Evolutionary conservation across 1,284 basidiomycete genomes (phyloP).

Genomic region (Ustilago bromivora): DNA sequence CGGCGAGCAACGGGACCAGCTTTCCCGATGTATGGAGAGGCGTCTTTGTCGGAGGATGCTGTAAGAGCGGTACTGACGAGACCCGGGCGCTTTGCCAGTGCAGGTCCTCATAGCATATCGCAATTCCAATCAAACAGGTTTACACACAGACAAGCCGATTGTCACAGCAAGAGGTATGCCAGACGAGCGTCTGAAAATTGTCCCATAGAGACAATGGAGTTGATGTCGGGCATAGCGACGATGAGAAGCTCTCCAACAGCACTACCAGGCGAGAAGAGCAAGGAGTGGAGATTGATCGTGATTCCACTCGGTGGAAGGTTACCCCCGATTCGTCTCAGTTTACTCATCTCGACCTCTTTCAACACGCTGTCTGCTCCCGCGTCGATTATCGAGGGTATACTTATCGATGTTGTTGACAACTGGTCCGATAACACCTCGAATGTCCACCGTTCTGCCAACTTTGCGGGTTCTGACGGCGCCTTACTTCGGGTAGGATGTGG

Average conservation of each 20-base stretch:
- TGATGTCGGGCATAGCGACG: not conserved
- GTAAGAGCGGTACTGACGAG: slow-evolving; percentile 57
- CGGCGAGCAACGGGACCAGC: not conserved
- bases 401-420: not conserved
- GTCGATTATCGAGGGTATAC: not conserved
- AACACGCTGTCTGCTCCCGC: not conserved
- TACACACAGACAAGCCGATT: not conserved
- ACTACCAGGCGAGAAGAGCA: no score
- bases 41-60: slow-evolving; percentile 59
- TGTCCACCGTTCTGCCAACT: not conserved
- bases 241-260: not conserved
- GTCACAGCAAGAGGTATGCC: no score
- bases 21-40: slow-evolving; percentile 46
- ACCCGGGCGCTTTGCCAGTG: slow-evolving; percentile 47
- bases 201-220: not conserved
- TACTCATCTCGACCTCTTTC: not conserved
- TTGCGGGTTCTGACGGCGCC: not conserved
- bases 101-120: slow-evolving; percentile 14
- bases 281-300: no score
- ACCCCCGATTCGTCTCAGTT: not conserved
- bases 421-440: not conserved
- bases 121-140: slow-evolving; percentile 1
- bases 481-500: not conserved
- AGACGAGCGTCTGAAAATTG: no score
- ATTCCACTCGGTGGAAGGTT: no score